Evolutionary conservation across 1,139 yeast species (phyloP).

Genomic region (Blastobotrys serpentis): DNA sequence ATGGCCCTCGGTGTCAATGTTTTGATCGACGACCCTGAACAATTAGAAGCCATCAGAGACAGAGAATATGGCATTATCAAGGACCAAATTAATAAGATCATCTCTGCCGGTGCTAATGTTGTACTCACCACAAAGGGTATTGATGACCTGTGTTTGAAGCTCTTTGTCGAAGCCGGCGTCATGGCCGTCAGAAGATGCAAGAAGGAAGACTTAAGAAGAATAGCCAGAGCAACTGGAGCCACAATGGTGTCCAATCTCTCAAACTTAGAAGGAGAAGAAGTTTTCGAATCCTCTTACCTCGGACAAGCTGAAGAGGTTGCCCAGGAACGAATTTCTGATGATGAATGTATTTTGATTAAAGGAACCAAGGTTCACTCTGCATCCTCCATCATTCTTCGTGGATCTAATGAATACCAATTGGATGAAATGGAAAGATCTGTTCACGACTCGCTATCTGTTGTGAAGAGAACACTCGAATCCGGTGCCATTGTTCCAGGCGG

Average conservation of each 20-base stretch:
- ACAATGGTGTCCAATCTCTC: conserved; percentile 83
- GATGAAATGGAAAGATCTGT: conserved; percentile 98
- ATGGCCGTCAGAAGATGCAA: conserved; percentile 99
- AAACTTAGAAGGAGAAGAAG: conserved; percentile 96
- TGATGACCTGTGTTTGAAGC: conserved; percentile 93
- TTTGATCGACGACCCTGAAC: conserved; percentile 96
- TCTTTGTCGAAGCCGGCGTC: conserved; percentile 91
- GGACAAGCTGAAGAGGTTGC: conserved; percentile 92
- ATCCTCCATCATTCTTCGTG: conserved; percentile 88
- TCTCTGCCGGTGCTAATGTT: conserved; percentile 94
- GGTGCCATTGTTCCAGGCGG: conserved; percentile 98
- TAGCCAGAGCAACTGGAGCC: conserved; percentile 98
- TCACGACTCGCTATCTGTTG: conserved; percentile 92
- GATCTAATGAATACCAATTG: conserved; percentile 91
- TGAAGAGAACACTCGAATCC: conserved; percentile 92
- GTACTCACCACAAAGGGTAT: conserved; percentile 97
- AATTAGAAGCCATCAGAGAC: conserved; percentile 90
- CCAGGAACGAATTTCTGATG: conserved; percentile 91
- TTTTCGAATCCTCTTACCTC: conserved; percentile 80
- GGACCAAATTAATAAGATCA: conserved; percentile 84
- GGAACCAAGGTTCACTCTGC: conserved; percentile 95
- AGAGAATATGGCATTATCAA: conserved; percentile 89
- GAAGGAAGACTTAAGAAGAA: conserved; percentile 93
- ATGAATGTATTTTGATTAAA: conserved; percentile 91
- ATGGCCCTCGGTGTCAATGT: conserved; percentile 99